These are phyloP conservation scores for Xanthoparmelia taractica DNA, from an alignment of 495 filamentous ascomycete species.

Conservation along the genomic window DNA sequence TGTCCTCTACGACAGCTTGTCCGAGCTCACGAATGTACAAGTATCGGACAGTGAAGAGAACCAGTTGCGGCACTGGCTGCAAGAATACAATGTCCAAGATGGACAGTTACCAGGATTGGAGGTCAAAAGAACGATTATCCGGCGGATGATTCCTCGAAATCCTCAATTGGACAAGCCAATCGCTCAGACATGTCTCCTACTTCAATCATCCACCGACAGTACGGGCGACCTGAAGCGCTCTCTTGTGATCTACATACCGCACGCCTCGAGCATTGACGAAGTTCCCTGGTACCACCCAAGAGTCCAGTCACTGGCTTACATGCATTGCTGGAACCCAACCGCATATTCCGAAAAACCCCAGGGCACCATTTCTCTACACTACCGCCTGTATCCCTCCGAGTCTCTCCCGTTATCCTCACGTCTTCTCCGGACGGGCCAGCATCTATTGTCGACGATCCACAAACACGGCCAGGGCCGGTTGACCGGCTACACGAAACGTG, in stretches of 20 bases:
- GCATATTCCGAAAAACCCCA: conserved; percentile 27
- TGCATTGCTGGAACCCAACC: conserved; percentile 51
- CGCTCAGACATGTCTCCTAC: conserved; percentile 71
- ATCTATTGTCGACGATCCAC: conserved; percentile 62
- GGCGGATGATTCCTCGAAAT: conserved; percentile 75
- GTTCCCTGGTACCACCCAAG: conserved; percentile 83
- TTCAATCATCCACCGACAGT: conserved; percentile 22
- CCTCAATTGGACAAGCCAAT: conserved; percentile 61
- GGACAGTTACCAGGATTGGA: conserved; percentile 44
- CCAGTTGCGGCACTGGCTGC: conserved; percentile 6
- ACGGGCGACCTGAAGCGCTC: conserved; percentile 27
- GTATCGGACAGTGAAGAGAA: conserved; percentile 4
- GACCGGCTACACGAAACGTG: conserved; percentile 34
- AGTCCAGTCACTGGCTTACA: conserved; percentile 63
- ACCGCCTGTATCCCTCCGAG: conserved; percentile 49
- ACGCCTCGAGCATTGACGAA: conserved; percentile 50
- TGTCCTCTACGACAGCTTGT: conserved; percentile 54
- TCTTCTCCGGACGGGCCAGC: conserved; percentile 61
- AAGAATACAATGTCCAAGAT: conserved; percentile 27
- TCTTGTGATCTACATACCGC: conserved; percentile 74
- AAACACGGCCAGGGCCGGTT: conserved; percentile 64
- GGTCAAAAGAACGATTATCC: conserved; percentile 54
- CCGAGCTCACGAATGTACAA: conserved; percentile 10
- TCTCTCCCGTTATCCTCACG: conserved; percentile 38
- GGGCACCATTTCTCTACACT: conserved; percentile 59